Evolutionary conservation across 1,139 yeast species (phyloP), one percentile per base, ranked within the genome.

Genomic region (Arxiozyma slooffiae): DNA sequence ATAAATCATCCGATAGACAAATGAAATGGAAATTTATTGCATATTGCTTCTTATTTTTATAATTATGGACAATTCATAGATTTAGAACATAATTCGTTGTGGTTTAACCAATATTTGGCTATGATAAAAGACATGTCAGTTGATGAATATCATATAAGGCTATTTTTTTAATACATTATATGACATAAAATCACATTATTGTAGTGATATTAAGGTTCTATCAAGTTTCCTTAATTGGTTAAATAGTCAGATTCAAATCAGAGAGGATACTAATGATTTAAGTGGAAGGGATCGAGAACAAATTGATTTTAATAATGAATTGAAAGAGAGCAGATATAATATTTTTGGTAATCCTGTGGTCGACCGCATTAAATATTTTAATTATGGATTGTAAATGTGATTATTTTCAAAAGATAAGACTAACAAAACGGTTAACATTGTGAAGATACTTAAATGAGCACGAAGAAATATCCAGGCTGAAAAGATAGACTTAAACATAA

Each of bases 261-360:
- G 81, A 50, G 59, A 59, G 43, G 61, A 69, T 37, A 67, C 58
- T 2, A 57, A 59, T 37, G 57, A 58, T 2, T 30, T 55, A 21
- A 52, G 55, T 18, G 60, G 56, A 40, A 62, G 68, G 51, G 69
- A 65, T 44, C 22, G 52, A 37, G 67, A 63, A 39, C 63, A 62
- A 51, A 66, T 66, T 24, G 69, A 66, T 4, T 75, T 78, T 48
- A 78, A 76, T 50, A 67, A 71, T 44, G 69, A 68, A 46, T 65
- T 83, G 63, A 62, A 80, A n/a, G 72, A 72, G 26, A 77, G 83
- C 17, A 77, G 95, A 58, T 92, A 86, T 63, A 64, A 69, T 36
- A 79, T 84, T 1, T 88, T 86, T 70, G 96, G 96, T 1, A 88
- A 88, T 60, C 88, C 87, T 11, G 72, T 78, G 62, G 96, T 85